phyloP scores from a whole-genome alignment of 768 basidiomycete genomes.

The Russula abietina region DNA sequence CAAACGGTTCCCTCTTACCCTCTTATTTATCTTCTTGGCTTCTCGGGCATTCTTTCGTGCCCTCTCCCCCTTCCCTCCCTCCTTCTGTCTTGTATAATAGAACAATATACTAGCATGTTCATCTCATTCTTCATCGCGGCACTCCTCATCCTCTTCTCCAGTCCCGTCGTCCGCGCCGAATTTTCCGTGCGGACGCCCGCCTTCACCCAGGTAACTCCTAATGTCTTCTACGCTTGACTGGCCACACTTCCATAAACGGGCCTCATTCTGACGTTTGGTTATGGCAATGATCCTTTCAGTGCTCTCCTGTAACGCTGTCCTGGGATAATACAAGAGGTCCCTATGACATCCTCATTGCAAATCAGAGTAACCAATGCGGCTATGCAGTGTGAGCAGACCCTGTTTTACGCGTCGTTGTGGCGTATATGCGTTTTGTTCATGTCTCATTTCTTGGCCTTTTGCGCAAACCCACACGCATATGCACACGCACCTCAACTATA shows the following conservation, averaged over 20 bases:
- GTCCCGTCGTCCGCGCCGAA: conserved; percentile 47
- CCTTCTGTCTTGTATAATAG: conserved; percentile 11
- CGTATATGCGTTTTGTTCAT: neutral
- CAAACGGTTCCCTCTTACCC: neutral
- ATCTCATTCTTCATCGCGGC: conserved; percentile 70
- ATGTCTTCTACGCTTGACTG: neutral
- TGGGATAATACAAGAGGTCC: conserved; percentile 47
- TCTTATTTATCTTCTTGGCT: neutral
- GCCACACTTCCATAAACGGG: neutral
- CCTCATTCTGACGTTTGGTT: neutral
- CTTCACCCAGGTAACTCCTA: conserved; percentile 44
- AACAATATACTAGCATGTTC: conserved; percentile 48
- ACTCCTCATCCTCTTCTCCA: conserved; percentile 56
- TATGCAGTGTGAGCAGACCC: conserved; percentile 46
- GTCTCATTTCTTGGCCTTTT: neutral
- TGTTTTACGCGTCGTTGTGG: neutral
- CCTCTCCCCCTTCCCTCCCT: conserved; percentile 27
- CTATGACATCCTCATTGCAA: conserved; percentile 55
- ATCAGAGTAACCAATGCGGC: conserved; percentile 51
- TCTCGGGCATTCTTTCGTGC: neutral
- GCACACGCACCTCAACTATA: neutral
- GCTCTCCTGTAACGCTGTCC: conserved; percentile 42
- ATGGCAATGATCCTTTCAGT: conserved; percentile 36
- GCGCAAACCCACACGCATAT: neutral
- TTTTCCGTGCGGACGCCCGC: conserved; percentile 49